Conservation (phyloP, 257 asterid species). For the Nicotiana otophora region DNA sequence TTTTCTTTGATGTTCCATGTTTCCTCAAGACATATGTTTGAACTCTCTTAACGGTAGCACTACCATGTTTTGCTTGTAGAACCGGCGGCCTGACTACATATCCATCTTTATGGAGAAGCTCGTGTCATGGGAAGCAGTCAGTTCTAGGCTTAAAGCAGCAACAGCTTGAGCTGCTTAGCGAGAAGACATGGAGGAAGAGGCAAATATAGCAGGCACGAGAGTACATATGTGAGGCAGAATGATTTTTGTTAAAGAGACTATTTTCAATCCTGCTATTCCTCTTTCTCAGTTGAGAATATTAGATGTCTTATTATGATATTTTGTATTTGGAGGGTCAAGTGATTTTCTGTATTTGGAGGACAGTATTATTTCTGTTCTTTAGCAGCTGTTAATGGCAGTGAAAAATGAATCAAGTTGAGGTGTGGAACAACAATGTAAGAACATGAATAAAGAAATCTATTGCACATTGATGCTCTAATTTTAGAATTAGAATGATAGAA, state of each 20-base stretch:
- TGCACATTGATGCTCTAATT: neutral
- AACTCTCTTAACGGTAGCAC: neutral
- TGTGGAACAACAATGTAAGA: neutral
- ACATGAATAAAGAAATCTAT: neutral
- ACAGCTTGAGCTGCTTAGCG: slow-evolving; percentile 50
- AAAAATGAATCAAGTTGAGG: neutral
- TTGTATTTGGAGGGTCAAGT: neutral
- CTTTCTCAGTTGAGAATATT: neutral
- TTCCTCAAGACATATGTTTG: neutral
- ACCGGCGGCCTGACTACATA: slow-evolving; percentile 71
- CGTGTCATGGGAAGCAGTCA: slow-evolving; percentile 85
- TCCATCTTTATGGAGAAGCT: slow-evolving; percentile 82
- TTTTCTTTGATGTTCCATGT: neutral
- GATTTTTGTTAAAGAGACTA: slow-evolving; percentile 1
- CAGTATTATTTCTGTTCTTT: neutral
- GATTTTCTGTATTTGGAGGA: neutral
- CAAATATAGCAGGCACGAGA: slow-evolving; percentile 6
- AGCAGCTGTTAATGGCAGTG: neutral
- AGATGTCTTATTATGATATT: neutral
- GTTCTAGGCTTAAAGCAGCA: slow-evolving; percentile 76
- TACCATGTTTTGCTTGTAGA: slow-evolving; percentile 34
- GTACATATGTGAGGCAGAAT: slow-evolving; percentile 21
- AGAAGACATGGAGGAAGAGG: slow-evolving; percentile 41
- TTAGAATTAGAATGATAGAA: neutral
- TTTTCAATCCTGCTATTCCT: neutral